phyloP scores from a whole-genome alignment of 2,329 filamentous ascomycete genomes.

The Grosmannia penicillata region DNA sequence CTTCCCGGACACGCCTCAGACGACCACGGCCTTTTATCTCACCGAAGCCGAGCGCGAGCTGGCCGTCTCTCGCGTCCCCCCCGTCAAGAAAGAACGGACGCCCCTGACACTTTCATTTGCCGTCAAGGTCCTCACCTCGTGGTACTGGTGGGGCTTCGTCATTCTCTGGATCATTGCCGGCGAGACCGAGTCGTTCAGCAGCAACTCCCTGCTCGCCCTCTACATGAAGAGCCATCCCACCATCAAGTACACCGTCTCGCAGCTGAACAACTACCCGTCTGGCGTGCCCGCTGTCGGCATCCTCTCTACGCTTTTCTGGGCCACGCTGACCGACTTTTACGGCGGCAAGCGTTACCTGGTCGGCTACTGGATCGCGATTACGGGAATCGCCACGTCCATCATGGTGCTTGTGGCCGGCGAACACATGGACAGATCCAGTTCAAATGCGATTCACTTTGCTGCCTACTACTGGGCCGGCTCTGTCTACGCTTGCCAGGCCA shows the following conservation, averaged over 20 bases:
- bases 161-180: constrained; percentile 56
- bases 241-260: constrained; percentile 26
- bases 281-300: constrained; percentile 43
- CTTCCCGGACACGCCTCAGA: constrained; percentile 38
- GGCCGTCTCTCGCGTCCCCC: constrained; percentile 23
- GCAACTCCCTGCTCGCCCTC: constrained; percentile 41
- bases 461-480: constrained; percentile 58
- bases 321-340: constrained; percentile 50
- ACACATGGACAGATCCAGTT: constrained; percentile 15
- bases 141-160: constrained; percentile 53
- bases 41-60: constrained; percentile 20
- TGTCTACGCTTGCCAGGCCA: constrained; percentile 59
- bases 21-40: constrained; percentile 33
- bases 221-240: constrained; percentile 34
- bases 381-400: constrained; percentile 44
- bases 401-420: constrained; percentile 34
- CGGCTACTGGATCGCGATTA: constrained; percentile 51
- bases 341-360: constrained; percentile 50
- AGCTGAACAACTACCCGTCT: constrained; percentile 42
- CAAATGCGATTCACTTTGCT: constrained; percentile 41
- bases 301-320: constrained; percentile 51
- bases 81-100: constrained; percentile 17
- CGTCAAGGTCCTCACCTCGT: constrained; percentile 40
- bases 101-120: constrained; percentile 25
- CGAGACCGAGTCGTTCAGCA: constrained; percentile 55